Base-by-base conservation (phyloP, 306 rosid species). In the Malus asiatica region DNA sequence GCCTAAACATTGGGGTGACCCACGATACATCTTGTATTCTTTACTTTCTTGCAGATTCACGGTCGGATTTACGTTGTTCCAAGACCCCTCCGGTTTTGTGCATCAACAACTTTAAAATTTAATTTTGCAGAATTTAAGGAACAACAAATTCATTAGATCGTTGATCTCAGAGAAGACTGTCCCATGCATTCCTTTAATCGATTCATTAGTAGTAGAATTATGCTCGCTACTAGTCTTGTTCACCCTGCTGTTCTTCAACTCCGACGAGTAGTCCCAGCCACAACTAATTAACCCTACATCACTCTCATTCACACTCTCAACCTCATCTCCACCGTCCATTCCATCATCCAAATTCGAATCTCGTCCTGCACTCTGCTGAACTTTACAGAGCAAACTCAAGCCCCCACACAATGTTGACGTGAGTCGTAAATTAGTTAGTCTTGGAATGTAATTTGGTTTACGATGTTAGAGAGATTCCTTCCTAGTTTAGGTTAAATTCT, bases 341-440 rank as follows among this genome's bases (percentile, higher is more conserved):
- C 11, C 51, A 5, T 22, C 22, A 4, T 25, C 1, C 14, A 25
- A 67, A 35, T 66, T 32, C 23, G 4, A 4, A 66, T 35, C 53
- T 4, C 19, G 10, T n/a, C 22, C 73, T 23, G 67, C 79, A 12
- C 70, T 77, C 33, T 38, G 71, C 60, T 82, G 76, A 16, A 77
- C 32, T 35, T 19, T 82, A 66, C 79, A 82, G 23, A 7, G 76
- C 85, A 15, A 72, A 73, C 79, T 82, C 82, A 30, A 82, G 71
- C 8, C 45, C 68, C 67, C 68, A 33, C 38, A 77, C 67, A 1
- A 35, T 35, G 9, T 35, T 35, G 40, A 35, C 40, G 40, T 35
- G 40, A 35, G 40, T 35, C 9, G 8, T 35, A 35, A 35, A 35
- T 35, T 35, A 35, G 40, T 35, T 35, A 35, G 40, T 35, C 40